Base-by-base conservation (phyloP, 2,329 filamentous ascomycete species). In the Microdochium nivale region DNA sequence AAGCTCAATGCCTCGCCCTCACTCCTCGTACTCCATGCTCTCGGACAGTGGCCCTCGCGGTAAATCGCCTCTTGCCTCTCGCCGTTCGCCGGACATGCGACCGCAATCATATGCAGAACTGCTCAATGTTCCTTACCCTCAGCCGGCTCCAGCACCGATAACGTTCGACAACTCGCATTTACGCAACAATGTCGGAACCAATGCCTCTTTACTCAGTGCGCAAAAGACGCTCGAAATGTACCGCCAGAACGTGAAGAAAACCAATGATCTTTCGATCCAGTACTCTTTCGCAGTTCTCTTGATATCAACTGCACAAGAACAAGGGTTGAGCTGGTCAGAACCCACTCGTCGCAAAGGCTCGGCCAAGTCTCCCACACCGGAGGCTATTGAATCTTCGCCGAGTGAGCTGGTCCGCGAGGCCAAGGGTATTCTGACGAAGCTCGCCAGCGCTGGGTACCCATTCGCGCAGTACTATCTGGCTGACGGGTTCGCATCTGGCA, bases 211-310 rank as follows among this genome's bases (percentile, higher is more conserved):
- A 13, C 79, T 99, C 27, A 91, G 90, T 62, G 86, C 89, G 32
- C 88, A 92, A 64, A 91, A 97, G 71, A 99, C 94, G 1, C 80
- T 99, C 48, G 91, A 97, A 51, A 96, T 97, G 92, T 99, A 99
- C 68, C 82, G 92, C 46, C 86, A 87, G 51, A 99, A 97, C 63
- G 89, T 96, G 53, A 97, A 96, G 73, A 99, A 99, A 74, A 95
- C 94, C 2, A 94, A 87, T 56, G 90, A 96, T 67, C 78, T 86
- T 16, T 85, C 87, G 3, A 88, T 95, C 32, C 90, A 96, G 68
- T 97, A 97, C 68, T 94, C 95, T 27, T 97, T 99, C 70, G 94
- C 94, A 2, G 81, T 97, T 35, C 96, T 95, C 67, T 83, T 99
- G 74, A 86, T 97, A 59, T 88, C 91, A 47, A 86, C 90, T 1